Percentiles rank a stretch among this genome's conserved stretches.
phyloP scores from a whole-genome alignment of 352 stramenopile genomes.

The Phytophthora pisi region DNA sequence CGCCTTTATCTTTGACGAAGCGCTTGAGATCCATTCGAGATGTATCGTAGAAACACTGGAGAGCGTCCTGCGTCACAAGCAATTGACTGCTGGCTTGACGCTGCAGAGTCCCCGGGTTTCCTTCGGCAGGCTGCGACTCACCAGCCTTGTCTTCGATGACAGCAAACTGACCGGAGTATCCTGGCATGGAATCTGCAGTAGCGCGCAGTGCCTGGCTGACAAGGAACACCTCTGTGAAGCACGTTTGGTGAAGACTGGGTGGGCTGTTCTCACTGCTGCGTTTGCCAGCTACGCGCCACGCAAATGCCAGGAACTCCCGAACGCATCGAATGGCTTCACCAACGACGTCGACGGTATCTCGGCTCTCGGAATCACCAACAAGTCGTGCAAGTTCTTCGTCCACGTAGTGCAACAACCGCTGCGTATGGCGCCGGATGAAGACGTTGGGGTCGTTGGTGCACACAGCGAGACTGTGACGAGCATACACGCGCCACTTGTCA shows the following conservation, averaged over 20 bases:
- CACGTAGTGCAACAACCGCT: conserved; percentile 26
- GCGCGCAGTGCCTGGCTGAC: conserved; percentile 43
- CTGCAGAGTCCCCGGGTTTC: neutral
- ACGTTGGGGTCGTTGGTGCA: conserved; percentile 65
- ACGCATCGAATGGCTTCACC: conserved; percentile 34
- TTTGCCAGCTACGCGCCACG: conserved; percentile 48
- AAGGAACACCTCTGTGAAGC: conserved; percentile 53
- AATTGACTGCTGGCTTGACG: conserved; percentile 4
- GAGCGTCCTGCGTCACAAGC: neutral
- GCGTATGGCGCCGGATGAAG: conserved; percentile 44
- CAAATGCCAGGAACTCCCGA: conserved; percentile 46
- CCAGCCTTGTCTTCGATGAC: neutral
- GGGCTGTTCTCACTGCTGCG: conserved; percentile 11
- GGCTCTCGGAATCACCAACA: conserved; percentile 3
- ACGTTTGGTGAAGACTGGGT: conserved; percentile 17
- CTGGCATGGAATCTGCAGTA: conserved; percentile 21
- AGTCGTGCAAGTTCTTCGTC: conserved; percentile 22
- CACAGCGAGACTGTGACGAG: conserved; percentile 38
- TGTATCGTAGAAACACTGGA: conserved; percentile 39
- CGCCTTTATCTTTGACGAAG: conserved; percentile 4
- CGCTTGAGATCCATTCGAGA: conserved; percentile 18
- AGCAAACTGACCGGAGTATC: conserved; percentile 14
- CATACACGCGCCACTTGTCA: conserved; percentile 44
- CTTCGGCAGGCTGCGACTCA: conserved; percentile 6
- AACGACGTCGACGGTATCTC: neutral